These are phyloP conservation scores for Neonectria hederae DNA, from an alignment of 2,329 filamentous ascomycete genomes.

Conservation along the genomic window DNA sequence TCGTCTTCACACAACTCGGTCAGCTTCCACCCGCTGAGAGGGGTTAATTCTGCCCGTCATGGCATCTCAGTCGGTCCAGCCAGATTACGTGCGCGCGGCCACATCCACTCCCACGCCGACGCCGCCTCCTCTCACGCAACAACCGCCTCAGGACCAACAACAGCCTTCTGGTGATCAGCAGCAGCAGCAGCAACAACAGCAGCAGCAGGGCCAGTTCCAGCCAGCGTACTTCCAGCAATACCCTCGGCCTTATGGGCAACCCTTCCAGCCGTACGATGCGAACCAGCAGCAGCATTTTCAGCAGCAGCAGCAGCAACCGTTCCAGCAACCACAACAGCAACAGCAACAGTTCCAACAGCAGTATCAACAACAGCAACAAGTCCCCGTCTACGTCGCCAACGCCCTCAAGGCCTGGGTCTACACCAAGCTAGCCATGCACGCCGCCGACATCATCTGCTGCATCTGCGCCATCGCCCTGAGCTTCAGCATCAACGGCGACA, in stretches of 20 bases:
- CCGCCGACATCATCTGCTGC: constrained; percentile 37
- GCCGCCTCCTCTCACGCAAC: constrained; percentile 20
- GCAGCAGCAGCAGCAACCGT: constrained; percentile 32
- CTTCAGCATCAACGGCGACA: constrained; percentile 32
- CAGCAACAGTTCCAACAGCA: constrained; percentile 32
- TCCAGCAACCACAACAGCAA: constrained; percentile 27
- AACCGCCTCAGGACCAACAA: constrained; percentile 15
- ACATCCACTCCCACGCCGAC: constrained; percentile 9
- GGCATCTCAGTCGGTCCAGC: constrained; percentile 32
- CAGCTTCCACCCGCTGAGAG: not conserved
- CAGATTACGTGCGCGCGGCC: constrained; percentile 10
- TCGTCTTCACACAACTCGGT: no score
- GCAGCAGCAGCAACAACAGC: constrained; percentile 25
- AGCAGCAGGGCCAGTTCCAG: constrained; percentile 31
- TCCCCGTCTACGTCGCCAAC: constrained; percentile 19
- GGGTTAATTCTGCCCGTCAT: not conserved
- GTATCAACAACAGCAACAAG: constrained; percentile 29
- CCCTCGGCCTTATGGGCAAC: constrained; percentile 40
- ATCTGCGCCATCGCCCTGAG: constrained; percentile 43
- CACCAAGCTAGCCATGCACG: constrained; percentile 46
- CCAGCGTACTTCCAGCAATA: constrained; percentile 26
- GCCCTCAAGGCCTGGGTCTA: constrained; percentile 39
- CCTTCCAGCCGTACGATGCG: constrained; percentile 36
- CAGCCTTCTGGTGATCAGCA: not conserved
- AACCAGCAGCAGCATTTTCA: constrained; percentile 4